phyloP scores from a whole-genome alignment of 225 moss, liverwort and hornwort genomes.

The Neckera pumila region DNA sequence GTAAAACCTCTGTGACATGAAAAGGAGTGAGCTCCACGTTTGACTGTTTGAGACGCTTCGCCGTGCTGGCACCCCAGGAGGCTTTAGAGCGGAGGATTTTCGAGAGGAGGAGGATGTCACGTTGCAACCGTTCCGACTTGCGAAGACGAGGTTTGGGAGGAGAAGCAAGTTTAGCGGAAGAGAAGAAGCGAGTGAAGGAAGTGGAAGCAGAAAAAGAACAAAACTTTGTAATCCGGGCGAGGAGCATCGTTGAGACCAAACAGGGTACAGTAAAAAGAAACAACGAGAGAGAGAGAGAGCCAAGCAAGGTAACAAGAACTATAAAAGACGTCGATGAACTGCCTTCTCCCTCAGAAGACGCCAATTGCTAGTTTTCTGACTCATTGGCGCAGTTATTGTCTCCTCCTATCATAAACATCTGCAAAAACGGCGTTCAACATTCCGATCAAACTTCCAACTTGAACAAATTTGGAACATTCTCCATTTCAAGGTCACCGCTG shows the following conservation, averaged over 20 bases:
- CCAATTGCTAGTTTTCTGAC: not conserved
- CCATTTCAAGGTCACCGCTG: not conserved
- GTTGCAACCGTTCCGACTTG: constrained; percentile 21
- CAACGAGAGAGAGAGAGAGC: not conserved
- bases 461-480: not conserved
- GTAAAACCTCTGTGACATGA: constrained; percentile 36
- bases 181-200: not conserved
- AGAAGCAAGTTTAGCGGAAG: not conserved
- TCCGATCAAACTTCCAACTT: not conserved
- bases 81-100: constrained; percentile 29
- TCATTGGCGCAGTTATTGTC: not conserved
- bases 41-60: constrained; percentile 32
- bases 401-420: not conserved
- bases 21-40: constrained; percentile 21
- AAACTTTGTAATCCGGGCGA: not conserved
- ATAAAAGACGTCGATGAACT: not conserved
- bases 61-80: constrained; percentile 35
- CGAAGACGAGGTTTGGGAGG: constrained; percentile 14
- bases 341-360: not conserved
- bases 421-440: not conserved
- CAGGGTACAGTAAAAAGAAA: not conserved
- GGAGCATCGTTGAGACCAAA: not conserved
- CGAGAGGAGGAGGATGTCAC: constrained; percentile 14
- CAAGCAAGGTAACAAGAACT: no score
- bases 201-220: not conserved